phyloP scores from a whole-genome alignment of 208 protist species.

The Trichomonas gallinae region DNA sequence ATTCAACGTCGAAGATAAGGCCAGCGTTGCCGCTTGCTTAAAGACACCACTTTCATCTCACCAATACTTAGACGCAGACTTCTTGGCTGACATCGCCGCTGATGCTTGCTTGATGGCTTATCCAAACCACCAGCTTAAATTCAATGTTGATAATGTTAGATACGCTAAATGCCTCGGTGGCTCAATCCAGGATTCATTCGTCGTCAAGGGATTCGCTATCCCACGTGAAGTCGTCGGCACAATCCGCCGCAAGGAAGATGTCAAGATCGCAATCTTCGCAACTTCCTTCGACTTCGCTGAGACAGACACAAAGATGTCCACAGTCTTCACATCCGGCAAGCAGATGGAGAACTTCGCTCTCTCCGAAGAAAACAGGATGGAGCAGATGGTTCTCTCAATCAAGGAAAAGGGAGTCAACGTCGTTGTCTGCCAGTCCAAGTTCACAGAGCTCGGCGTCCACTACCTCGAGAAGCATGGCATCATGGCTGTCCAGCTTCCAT shows the following conservation, averaged over 20 bases:
- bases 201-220: too few relatives aligned
- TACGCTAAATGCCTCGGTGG: constrained; percentile 91
- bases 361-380: constrained; percentile 89
- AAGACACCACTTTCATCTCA: neutral
- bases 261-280: constrained; percentile 91
- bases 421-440: too few relatives aligned
- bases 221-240: too few relatives aligned
- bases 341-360: too few relatives aligned
- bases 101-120: neutral
- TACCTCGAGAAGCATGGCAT: constrained; percentile 90
- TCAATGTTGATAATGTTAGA: constrained; percentile 85
- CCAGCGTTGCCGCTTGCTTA: constrained; percentile 37
- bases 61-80: neutral
- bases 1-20: constrained; percentile 44
- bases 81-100: neutral
- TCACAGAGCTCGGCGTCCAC: too few relatives aligned
- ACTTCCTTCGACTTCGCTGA: constrained; percentile 79
- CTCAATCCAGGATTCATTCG: too few relatives aligned
- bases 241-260: too few relatives aligned
- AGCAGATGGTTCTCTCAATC: constrained; percentile 75
- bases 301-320: too few relatives aligned
- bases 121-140: constrained; percentile 24
- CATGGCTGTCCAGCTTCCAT: too few relatives aligned
- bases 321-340: too few relatives aligned
- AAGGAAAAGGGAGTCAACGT: too few relatives aligned